Evolutionary conservation across 2,329 filamentous ascomycete species (phyloP), one percentile per base, ranked within the genome.

Genomic region (Apiospora hydei): DNA sequence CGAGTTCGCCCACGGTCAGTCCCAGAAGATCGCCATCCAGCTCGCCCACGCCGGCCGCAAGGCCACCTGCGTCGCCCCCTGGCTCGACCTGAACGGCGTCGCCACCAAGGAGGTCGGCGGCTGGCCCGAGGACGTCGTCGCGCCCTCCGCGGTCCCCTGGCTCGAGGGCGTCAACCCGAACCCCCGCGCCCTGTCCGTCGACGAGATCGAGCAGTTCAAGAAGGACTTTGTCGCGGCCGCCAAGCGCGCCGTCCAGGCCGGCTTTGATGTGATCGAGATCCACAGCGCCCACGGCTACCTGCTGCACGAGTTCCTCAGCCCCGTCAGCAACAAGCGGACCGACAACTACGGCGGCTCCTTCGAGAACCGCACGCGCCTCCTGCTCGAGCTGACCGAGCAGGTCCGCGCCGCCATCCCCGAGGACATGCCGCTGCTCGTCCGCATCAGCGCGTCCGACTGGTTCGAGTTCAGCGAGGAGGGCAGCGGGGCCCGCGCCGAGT

Each of bases 201-300:
- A 80, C 2, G 82, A 84, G 41, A 82, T 85, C 34, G 46, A 75
- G 47, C 77, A 81, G 68, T 72, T 83, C 2, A 80, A 83, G 64
- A 43, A 74, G 1, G 83, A 78, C n/a, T 85, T 82, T 69, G 76
- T 74, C 24, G 78, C 81, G 5, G 79, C 81, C 24, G 80, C 82
- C 8, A 76, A 75, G 71, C 77, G 81, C 24, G 79, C 82, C 14
- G 79, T 85, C 10, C 69, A 77, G 74, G 88, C 87, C 4, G 88
- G 88, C 0, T 88, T 90, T 74, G 91, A 93, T 76, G 88, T 89
- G 4, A 86, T 93, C 21, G 91, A 91, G 80, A 89, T 97, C 69
- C 94, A 96, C 83, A 89, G 88, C 76, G 94, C 93, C 0, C 94
- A 96, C 77, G 93, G 94, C 0, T 96, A 95, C 78, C 87, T 96